phyloP scores from a whole-genome alignment of 805 yeast species.

The Saccharomycopsis javanensis region DNA sequence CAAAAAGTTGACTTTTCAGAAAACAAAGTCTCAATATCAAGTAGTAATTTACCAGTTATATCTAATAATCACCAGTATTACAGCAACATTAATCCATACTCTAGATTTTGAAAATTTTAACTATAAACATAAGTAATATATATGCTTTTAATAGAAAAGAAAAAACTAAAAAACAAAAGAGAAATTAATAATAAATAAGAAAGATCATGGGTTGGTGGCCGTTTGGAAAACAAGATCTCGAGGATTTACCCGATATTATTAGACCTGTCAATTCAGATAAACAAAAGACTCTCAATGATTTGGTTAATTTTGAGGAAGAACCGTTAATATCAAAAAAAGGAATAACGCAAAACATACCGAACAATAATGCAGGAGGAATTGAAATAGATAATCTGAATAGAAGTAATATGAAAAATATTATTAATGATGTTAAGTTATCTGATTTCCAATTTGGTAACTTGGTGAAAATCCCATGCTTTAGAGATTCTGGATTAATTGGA shows the following conservation, averaged over 20 bases:
- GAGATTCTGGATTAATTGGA: slow-evolving; percentile 73
- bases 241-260: background rate
- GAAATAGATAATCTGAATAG: slow-evolving; percentile 22
- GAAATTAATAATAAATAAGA: background rate
- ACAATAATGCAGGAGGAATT: slow-evolving; percentile 20
- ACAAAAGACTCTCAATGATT: background rate
- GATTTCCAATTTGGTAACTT: slow-evolving; percentile 47
- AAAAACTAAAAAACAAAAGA: background rate
- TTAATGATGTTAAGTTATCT: slow-evolving; percentile 32
- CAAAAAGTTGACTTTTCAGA: too few relatives aligned
- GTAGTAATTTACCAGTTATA: too few relatives aligned
- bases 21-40: too few relatives aligned
- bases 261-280: background rate
- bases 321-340: too few relatives aligned
- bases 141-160: background rate
- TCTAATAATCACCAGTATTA: too few relatives aligned
- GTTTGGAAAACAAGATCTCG: background rate
- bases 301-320: background rate
- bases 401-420: slow-evolving; percentile 31
- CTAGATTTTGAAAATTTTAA: too few relatives aligned
- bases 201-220: slow-evolving; percentile 11
- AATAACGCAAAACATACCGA: slow-evolving; percentile 16
- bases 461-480: slow-evolving; percentile 61
- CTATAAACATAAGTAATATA: too few relatives aligned
- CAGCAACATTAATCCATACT: too few relatives aligned